Base-by-base conservation (phyloP, 805 yeast genomes). In the Lipomyces anomalus region DNA sequence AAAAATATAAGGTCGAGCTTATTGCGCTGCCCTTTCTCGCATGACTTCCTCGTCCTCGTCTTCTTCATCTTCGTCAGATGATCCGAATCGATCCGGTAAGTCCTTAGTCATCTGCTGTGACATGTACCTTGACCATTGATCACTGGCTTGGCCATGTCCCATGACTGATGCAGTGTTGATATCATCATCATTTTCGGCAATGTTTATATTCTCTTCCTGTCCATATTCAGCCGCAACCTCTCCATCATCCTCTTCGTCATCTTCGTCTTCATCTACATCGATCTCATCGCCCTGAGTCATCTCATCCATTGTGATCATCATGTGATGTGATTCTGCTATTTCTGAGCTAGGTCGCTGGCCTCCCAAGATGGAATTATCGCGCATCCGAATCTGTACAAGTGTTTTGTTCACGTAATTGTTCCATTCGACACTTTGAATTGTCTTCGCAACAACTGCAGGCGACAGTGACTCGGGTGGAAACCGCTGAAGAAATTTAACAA, bases 311-410 rank as follows among this genome's bases (percentile, higher is more conserved):
- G 21, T 52, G 57, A 6, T 58, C 61, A 16, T 53, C 63, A 11
- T 44, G 11, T 22, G 32, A 17, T 42, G 42, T 20, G 38, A 50
- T 18, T 47, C 37, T 1, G 46, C 48, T 11, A 44, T 41, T 23
- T 48, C 54, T 21, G 50, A 38, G 23, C 22, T 41, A 18, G 74
- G 80, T 20, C 72, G 73, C 42, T 70, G 76, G n/a, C 90, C 94
- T 18, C 98, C 98, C 35, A 92, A 72, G 26, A 90, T 83, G 7
- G 95, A 88, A 64, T 90, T 92, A 66, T 92, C 92, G 67, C 88
- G 89, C 62, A 88, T 95, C 55, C 98, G 75, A 2, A 95, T 87
- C 58, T 86, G 95, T 51, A 83, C 84, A 50, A 92, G 70, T 1
- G 87, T 82, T 48, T 83, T 81, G 48, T 81, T 82, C 6, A 87